A percentile compares a stretch with the other conserved stretches of the same genome.
Evolutionary conservation across 2,329 filamentous ascomycete genomes (phyloP).

Genomic region (Pezicula radicicola): DNA sequence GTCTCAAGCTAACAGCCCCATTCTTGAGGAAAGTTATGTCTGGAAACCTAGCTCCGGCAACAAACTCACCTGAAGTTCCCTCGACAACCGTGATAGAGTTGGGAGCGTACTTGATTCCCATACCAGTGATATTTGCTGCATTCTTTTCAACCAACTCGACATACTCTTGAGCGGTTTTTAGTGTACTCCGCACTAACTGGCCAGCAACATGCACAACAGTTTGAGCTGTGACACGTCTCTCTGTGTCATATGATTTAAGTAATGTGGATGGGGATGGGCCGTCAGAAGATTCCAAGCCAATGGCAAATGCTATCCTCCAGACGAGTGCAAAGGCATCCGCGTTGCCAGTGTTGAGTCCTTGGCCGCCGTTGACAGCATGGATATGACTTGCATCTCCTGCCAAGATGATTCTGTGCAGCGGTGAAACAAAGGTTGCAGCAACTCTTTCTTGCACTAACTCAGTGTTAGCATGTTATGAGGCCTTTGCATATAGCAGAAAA

Average conservation of each 20-base stretch:
- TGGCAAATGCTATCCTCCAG: not conserved
- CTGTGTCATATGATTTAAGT: constrained; percentile 40
- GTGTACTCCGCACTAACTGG: constrained; percentile 41
- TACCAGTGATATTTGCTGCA: constrained; percentile 38
- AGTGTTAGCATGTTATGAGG: not conserved
- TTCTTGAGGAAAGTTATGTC: constrained; percentile 2
- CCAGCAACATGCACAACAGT: constrained; percentile 45
- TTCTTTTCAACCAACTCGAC: constrained; percentile 45
- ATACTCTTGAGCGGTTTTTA: constrained; percentile 40
- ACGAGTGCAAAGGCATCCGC: constrained; percentile 3
- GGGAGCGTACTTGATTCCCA: constrained; percentile 6
- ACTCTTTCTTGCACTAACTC: constrained; percentile 8
- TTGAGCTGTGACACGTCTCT: constrained; percentile 40
- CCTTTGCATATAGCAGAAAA: not conserved
- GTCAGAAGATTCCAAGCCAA: constrained; percentile 20
- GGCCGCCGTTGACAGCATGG: constrained; percentile 5
- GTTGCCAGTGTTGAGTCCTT: constrained; percentile 4
- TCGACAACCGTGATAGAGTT: constrained; percentile 1
- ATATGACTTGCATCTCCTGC: constrained; percentile 3
- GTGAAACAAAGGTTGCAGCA: constrained; percentile 3
- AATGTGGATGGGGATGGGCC: constrained; percentile 16
- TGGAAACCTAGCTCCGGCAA: constrained; percentile 4
- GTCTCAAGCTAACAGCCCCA: not conserved
- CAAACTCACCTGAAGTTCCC: constrained; percentile 2
- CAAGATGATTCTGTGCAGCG: not conserved